Evolutionary conservation across 768 basidiomycete species (phyloP).

Genomic region (Leccinum disarticulatum): DNA sequence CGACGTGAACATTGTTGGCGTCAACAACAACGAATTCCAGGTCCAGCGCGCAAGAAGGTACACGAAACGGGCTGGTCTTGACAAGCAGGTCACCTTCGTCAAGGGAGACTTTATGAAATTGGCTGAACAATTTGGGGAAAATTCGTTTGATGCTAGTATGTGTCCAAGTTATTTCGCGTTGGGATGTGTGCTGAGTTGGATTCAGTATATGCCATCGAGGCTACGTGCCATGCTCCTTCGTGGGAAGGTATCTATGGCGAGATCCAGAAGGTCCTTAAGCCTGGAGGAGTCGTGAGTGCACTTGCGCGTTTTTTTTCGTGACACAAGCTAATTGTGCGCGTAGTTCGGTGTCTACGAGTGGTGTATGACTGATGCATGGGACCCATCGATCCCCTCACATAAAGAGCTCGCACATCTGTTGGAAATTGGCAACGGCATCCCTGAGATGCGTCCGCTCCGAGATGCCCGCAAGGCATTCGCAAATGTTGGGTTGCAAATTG

Average conservation of each 20-base stretch:
- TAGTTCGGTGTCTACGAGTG: constrained; percentile 99
- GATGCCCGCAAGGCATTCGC: constrained; percentile 74
- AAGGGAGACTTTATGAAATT: constrained; percentile 98
- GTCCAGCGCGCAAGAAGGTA: constrained; percentile 82
- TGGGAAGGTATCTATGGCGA: constrained; percentile 96
- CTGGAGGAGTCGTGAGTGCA: constrained; percentile 85
- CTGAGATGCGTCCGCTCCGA: constrained; percentile 86
- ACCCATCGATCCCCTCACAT: constrained; percentile 81
- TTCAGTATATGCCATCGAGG: constrained; percentile 94
- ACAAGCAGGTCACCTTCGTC: constrained; percentile 75
- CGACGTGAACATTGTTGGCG: constrained; percentile 78
- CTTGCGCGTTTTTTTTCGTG: background rate
- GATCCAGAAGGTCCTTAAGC: constrained; percentile 92
- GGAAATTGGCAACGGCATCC: constrained; percentile 95
- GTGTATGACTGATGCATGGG: constrained; percentile 97
- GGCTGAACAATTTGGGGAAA: constrained; percentile 85
- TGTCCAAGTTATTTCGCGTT: constrained; percentile 4
- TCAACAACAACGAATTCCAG: constrained; percentile 98
- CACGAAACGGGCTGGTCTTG: constrained; percentile 72
- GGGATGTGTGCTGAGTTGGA: constrained; percentile 7
- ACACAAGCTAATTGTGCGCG: constrained; percentile 1
- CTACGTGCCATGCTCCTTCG: constrained; percentile 92
- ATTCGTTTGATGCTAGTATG: constrained; percentile 91
- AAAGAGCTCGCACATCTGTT: constrained; percentile 89
- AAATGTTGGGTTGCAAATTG: constrained; percentile 82